These are phyloP conservation scores for Sarcodon sp. DNA, from an alignment of 768 basidiomycete genomes.

Conservation along the genomic window DNA sequence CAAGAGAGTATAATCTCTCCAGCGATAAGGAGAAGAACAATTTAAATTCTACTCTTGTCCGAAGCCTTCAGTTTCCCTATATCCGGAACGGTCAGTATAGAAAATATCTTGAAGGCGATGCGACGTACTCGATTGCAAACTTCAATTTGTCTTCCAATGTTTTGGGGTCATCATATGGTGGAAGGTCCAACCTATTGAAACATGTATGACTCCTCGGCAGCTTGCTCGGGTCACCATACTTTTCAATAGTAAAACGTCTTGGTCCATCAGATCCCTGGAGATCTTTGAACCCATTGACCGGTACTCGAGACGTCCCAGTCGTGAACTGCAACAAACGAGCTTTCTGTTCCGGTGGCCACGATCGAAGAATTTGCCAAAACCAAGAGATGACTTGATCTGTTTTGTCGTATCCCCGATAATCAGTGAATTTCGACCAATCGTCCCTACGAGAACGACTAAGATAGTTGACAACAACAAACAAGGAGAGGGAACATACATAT, in stretches of 20 bases:
- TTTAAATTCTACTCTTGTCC: conserved; percentile 19
- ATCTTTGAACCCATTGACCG: conserved; percentile 93
- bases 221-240: conserved; percentile 80
- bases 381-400: conserved; percentile 84
- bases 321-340: conserved; percentile 82
- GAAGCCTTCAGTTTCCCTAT: conserved; percentile 69
- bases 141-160: conserved; percentile 77
- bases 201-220: conserved; percentile 89
- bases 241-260: conserved; percentile 88
- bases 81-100: background rate
- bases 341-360: conserved; percentile 86
- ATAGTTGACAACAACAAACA: background rate
- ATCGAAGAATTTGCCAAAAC: conserved; percentile 91
- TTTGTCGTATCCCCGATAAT: conserved; percentile 81
- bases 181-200: conserved; percentile 83
- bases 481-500: conserved; percentile 19
- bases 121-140: conserved; percentile 68
- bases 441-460: conserved; percentile 30
- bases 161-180: conserved; percentile 82
- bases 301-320: conserved; percentile 73
- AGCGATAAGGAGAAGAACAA: no score
- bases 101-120: conserved; percentile 3
- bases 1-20: no score
- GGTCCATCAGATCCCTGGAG: conserved; percentile 91
- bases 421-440: conserved; percentile 91